Conservation (phyloP, 805 yeast species). For the Sugiyamaella mastotermitis region DNA sequence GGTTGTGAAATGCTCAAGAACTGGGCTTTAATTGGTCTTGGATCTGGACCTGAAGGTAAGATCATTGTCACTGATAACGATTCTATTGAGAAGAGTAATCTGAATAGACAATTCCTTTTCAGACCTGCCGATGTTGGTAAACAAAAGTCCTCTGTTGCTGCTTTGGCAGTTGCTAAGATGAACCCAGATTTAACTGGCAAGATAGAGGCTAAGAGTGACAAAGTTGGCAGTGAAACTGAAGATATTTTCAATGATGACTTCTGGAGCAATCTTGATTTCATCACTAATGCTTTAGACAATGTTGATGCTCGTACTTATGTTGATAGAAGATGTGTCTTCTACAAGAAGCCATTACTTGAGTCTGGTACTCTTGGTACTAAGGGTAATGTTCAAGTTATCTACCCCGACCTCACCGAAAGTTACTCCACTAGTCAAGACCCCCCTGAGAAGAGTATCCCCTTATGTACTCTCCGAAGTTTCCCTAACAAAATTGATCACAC, state of each 20-base stretch:
- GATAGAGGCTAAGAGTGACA: constrained; percentile 71
- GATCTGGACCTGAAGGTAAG: constrained; percentile 83
- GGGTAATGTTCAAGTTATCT: constrained; percentile 95
- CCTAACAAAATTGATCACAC: constrained; percentile 98
- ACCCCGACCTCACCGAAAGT: constrained; percentile 90
- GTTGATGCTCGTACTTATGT: constrained; percentile 98
- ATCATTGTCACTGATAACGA: constrained; percentile 89
- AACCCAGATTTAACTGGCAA: constrained; percentile 78
- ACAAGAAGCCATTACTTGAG: constrained; percentile 83
- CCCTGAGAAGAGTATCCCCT: constrained; percentile 95
- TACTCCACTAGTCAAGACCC: constrained; percentile 97
- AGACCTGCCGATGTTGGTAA: constrained; percentile 92
- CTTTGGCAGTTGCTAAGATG: constrained; percentile 75
- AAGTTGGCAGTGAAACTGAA: constrained; percentile 93
- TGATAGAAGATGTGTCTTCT: constrained; percentile 93
- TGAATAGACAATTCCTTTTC: constrained; percentile 94
- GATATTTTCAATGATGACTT: constrained; percentile 75
- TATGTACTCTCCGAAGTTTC: constrained; percentile 95
- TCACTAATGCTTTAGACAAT: constrained; percentile 94
- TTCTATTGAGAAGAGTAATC: constrained; percentile 88
- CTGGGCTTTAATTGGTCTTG: constrained; percentile 96
- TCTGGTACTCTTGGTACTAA: constrained; percentile 98
- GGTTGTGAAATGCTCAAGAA: constrained; percentile 98
- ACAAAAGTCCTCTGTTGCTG: constrained; percentile 86
- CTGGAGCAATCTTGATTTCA: constrained; percentile 81